Evolutionary conservation across 257 asterid species (phyloP), one percentile per base, ranked within the genome.

Genomic region (Gentiana macrophylla): DNA sequence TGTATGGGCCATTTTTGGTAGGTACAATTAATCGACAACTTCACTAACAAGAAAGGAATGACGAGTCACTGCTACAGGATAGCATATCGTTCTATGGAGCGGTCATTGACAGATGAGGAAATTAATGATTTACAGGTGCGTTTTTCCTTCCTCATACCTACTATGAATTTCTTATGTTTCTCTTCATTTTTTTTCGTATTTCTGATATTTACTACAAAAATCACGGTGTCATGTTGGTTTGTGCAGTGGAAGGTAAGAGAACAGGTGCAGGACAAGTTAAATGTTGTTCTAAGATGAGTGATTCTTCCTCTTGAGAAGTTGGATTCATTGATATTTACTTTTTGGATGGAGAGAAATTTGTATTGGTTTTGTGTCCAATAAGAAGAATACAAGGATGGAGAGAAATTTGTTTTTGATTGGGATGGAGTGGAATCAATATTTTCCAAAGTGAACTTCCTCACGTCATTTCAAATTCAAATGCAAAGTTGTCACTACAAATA

Each of bases 31-130:
- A 86, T 84, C 5, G 97, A 84, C 68, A 72, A 80, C 71, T 89
- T 89, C 72, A 86, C 94, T 33, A 86, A 86, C 72, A 86, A 86
- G 93, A 86, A 89, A 74, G 95, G 97, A 60, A 81, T 89, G 95
- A 81, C 93, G 24, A 83, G 95, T 67, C 95, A 86, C 54, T 89
- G 97, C 63, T 89, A 91, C 59, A 75, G 98, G 65, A 83, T 92
- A 46, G 84, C 86, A 4, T 91, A 87, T 69, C 80, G 95, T 61
- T 91, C 98, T 34, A 87, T 83, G 96, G 98, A 86, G 58, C 90
- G 94, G 8, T 92, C 98, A 35, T 88, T 92, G 62, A 88, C 86
- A 3, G 97, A 92, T 44, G 98, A 84, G 55, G 98, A 92, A 77
- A 92, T 92, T 48, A 92, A 92, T 53, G 94, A 83, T 41, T 74